Evolutionary conservation across 129 eudicot genomes (phyloP).

Genomic region (Artemisia tridentata): DNA sequence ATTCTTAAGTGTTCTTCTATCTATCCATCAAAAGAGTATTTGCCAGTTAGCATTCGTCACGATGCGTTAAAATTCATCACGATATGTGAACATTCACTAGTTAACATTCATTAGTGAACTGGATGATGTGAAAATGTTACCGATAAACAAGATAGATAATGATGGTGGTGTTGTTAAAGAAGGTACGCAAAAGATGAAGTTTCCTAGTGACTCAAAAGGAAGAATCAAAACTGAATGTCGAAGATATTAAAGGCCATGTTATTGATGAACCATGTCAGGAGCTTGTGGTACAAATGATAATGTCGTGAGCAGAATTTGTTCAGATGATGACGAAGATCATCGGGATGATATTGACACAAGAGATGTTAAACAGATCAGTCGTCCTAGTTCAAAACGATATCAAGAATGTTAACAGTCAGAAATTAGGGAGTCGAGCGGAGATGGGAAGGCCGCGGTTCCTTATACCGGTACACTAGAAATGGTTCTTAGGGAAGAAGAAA

Average conservation of each 20-base stretch:
- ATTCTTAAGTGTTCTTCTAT: too few relatives aligned
- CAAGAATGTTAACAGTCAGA: constrained; percentile 4
- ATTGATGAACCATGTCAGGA: constrained; percentile 35
- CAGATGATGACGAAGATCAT: constrained; percentile 19
- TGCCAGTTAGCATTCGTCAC: too few relatives aligned
- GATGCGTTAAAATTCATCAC: too few relatives aligned
- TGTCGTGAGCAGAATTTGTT: constrained; percentile 5
- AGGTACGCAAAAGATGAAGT: constrained; percentile 32
- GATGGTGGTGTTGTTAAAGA: constrained; percentile 19
- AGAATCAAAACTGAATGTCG: constrained; percentile 17
- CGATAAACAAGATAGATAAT: not conserved
- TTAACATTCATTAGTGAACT: not conserved
- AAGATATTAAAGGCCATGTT: constrained; percentile 18
- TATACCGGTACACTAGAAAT: constrained; percentile 22
- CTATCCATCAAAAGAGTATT: too few relatives aligned
- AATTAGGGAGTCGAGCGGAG: constrained; percentile 8
- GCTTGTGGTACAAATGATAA: constrained; percentile 33
- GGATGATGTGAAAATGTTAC: constrained; percentile 3
- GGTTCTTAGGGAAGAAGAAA: constrained; percentile 35
- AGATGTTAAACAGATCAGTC: constrained; percentile 4
- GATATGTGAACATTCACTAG: too few relatives aligned
- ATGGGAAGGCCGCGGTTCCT: constrained; percentile 12
- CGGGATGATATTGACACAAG: too few relatives aligned
- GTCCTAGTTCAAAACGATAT: constrained; percentile 16
- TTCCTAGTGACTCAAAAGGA: constrained; percentile 26